Evolutionary conservation across 306 rosid species (phyloP), one percentile per base, ranked within the genome.

Genomic region (Betula pendula): DNA sequence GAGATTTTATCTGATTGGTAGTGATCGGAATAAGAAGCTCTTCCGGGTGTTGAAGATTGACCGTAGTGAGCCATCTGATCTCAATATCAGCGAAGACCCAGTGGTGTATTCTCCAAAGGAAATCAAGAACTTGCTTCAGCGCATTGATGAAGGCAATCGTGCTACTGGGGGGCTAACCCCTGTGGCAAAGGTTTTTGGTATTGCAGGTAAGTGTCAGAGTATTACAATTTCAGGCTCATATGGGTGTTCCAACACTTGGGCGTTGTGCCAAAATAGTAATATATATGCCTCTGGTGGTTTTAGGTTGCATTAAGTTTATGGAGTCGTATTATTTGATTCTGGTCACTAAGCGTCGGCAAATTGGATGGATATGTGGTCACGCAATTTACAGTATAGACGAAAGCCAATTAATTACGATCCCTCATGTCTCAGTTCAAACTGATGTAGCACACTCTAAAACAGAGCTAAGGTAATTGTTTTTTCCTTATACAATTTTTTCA

Each of bases 311-410:
- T 71, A 95, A 85, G 84, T 95, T 93, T 78, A 86, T 95, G 68
- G 98, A 95, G 82, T 92, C 97, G 3, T 95, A 90, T 84, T 95
- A 95, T 79, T 75, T 95, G 88, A 92, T 95, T 81, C 85, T 92
- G 67, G 92, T 95, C 69, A 95, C 97, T 6, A 90, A 85, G 88
- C 97, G 98, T 71, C 91, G 87, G 58, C 98, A 92, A 80, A 91
- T 95, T 71, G 98, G 98, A 75, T 87, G 83, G 44, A 55, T 95
- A 31, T 95, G 98, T 68, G 97, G 98, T 40, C 97, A 95, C 78
- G 96, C 97, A 55, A 87, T 95, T 77, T 95, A 90, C 51, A 78
- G 92, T 77, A 90, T 95, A 70, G 92, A 84, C 50, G 97, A 95
- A 78, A 92, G 91, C 78, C 97, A 89, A 79, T 74, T 92, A 77